Evolutionary conservation across 768 basidiomycete genomes (phyloP), one percentile per base, ranked within the genome.

Genomic region (Tricholoma hemisulphureum): DNA sequence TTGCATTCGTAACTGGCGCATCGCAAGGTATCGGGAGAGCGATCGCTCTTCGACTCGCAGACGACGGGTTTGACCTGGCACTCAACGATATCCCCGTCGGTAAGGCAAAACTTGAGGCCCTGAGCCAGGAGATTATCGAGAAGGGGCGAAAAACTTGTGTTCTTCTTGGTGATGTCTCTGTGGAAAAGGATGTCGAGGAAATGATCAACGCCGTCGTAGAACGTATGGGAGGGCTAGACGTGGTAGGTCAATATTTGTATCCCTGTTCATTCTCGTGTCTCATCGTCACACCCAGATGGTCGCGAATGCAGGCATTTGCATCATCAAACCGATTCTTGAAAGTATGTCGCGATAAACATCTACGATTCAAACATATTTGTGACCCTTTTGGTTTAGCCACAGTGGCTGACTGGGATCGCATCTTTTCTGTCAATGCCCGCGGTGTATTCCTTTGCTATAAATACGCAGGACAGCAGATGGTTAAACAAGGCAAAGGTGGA

Each of bases 21-120:
- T 70, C 69, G 4, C 73, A 73, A 51, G 79, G 79, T 20, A 78
- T 77, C 24, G 77, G 77, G 5, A 68, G 73, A 23, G 75, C 73
- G 49, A 74, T 78, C 45, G 73, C 74, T 20, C 58, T 70, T 5
- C 67, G 75, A 8, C 73, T 80, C 18, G 76, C 77, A 35, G 45
- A 60, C 10, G 77, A 73, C 51, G 75, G 75, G 21, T 73, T 73
- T 60, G 75, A 77, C 41, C 60, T 78, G 35, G 71, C 71, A 20
- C 58, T 76, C 56, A 77, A 75, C 6, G 78, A 75, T 49, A 59
- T 74, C 10, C 41, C 51, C 6, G 29, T 18, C 3, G 31, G 29
- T 18, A 57, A 28, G 24, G 50, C 43, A 14, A 10, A 13, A 10
- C 51, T 51, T 6, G 51, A 51, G 6, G n/a, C 31, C 9, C 8